phyloP scores from a whole-genome alignment of 495 filamentous ascomycete genomes.

The Penicillium goetzii region DNA sequence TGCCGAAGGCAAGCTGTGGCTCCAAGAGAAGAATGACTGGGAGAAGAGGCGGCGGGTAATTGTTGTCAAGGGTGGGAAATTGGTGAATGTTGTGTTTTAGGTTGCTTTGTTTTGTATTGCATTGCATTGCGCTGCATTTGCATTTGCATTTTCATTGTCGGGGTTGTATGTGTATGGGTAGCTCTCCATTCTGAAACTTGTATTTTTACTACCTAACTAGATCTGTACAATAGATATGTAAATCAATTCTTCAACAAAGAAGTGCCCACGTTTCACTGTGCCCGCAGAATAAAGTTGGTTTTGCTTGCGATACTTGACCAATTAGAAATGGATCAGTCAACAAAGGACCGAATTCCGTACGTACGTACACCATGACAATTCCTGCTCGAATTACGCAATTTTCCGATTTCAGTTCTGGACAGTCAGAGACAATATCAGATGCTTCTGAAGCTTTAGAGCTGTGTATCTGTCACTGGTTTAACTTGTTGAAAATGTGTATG shows the following conservation, averaged over 20 bases:
- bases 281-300: too few species aligned
- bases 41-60: conserved; percentile 49
- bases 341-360: too few species aligned
- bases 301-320: too few species aligned
- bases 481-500: too few species aligned
- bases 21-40: conserved; percentile 53
- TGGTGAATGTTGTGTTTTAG: conserved; percentile 54
- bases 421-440: too few species aligned
- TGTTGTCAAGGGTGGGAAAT: conserved; percentile 51
- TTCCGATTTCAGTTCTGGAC: too few species aligned
- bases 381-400: too few species aligned
- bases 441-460: too few species aligned
- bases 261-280: too few species aligned
- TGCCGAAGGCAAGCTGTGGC: conserved; percentile 49
- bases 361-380: too few species aligned
- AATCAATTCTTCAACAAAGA: not conserved
- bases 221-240: conserved; percentile 8
- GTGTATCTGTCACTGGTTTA: too few species aligned
- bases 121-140: not conserved
- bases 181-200: conserved; percentile 12
- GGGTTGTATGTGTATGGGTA: not conserved
- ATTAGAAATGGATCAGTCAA: too few species aligned
- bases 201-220: conserved; percentile 10
- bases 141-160: not conserved
- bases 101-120: conserved; percentile 22